These are phyloP conservation scores for Coemansia sp. DNA, from an alignment of 192 early-diverging fungal species.

Conservation along the genomic window DNA sequence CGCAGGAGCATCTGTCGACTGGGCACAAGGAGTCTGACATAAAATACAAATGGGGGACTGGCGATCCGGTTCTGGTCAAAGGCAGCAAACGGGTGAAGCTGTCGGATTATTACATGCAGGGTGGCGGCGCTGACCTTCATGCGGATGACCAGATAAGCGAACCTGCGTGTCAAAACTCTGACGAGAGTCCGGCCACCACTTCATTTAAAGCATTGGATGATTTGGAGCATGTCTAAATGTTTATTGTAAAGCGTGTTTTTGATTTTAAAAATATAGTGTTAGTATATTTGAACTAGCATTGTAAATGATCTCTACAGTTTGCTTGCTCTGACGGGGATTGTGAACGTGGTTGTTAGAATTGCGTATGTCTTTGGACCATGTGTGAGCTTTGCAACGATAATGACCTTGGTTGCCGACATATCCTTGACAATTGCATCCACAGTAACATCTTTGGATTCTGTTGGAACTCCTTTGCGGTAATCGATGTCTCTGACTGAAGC, in stretches of 20 bases:
- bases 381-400: slow-evolving; percentile 18
- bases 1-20: slow-evolving; percentile 35
- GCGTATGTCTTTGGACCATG: slow-evolving; percentile 2
- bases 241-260: no score
- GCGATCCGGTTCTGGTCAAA: slow-evolving; percentile 34
- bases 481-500: slow-evolving; percentile 18
- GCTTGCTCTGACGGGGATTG: slow-evolving; percentile 1
- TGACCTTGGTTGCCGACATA: background rate
- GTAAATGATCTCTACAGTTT: slow-evolving; percentile 21
- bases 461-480: slow-evolving; percentile 22
- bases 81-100: slow-evolving; percentile 41
- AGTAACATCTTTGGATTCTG: slow-evolving; percentile 9
- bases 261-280: no score
- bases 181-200: background rate
- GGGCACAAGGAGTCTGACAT: slow-evolving; percentile 30
- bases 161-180: slow-evolving; percentile 5
- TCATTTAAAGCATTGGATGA: background rate
- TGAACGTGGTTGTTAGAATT: slow-evolving; percentile 34
- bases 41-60: slow-evolving; percentile 52
- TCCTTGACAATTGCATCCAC: slow-evolving; percentile 23
- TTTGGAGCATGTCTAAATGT: background rate
- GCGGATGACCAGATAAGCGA: background rate
- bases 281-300: no score
- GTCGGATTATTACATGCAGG: slow-evolving; percentile 27
- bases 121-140: slow-evolving; percentile 10